These are phyloP conservation scores for Dunaliella primolecta DNA, from an alignment of 139 green algal species.

Conservation along the genomic window DNA sequence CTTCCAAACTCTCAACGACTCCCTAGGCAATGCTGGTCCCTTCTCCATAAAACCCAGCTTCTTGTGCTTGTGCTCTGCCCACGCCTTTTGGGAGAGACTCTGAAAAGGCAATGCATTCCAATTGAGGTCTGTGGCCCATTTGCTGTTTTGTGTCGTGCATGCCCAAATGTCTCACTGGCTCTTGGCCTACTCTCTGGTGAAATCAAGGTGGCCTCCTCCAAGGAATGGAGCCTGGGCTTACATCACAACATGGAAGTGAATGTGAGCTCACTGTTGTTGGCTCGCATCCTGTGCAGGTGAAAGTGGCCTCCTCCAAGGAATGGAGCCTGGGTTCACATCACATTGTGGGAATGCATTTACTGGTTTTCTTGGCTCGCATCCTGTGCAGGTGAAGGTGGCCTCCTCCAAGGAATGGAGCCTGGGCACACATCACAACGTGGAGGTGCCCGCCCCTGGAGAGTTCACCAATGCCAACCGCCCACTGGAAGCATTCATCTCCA, in stretches of 20 bases:
- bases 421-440: conserved; percentile 30
- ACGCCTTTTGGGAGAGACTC: too few species aligned
- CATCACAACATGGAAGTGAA: conserved; percentile 37
- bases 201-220: conserved; percentile 20
- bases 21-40: too few species aligned
- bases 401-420: conserved; percentile 29
- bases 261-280: too few species aligned
- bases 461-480: conserved; percentile 50
- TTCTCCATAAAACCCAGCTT: too few species aligned
- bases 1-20: too few species aligned
- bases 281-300: conserved; percentile 12
- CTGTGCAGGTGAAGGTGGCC: conserved; percentile 22
- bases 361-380: too few species aligned
- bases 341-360: conserved; percentile 34
- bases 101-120: too few species aligned
- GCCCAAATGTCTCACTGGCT: too few species aligned
- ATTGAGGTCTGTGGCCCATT: too few species aligned
- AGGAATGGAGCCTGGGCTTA: conserved; percentile 33
- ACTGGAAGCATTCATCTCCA: conserved; percentile 66
- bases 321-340: conserved; percentile 32
- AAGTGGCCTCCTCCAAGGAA: conserved; percentile 26
- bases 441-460: conserved; percentile 44
- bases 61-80: too few species aligned
- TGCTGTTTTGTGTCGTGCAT: too few species aligned
- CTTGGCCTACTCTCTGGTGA: not conserved